Conservation (phyloP, 176 grass and related monocot genomes). For the Aegilops tauschii region DNA sequence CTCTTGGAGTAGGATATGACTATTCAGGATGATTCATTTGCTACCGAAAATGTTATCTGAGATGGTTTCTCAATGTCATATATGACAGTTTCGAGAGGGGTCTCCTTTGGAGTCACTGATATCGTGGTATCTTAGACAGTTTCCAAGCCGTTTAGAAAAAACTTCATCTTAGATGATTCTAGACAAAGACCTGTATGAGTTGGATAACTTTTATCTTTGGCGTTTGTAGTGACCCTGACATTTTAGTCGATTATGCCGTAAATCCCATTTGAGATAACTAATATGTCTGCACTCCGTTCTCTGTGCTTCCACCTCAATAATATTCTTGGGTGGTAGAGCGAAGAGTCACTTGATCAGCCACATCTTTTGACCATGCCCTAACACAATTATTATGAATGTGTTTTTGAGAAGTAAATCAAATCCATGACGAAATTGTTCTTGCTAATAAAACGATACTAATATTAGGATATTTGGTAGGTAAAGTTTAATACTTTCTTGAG, state of each 20-base stretch:
- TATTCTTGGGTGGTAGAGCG: neutral
- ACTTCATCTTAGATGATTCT: no score
- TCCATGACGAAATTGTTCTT: neutral
- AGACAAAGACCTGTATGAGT: neutral
- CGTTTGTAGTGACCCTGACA: neutral
- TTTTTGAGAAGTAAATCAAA: conserved; percentile 13
- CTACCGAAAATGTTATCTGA: neutral
- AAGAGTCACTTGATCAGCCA: neutral
- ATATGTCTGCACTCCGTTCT: neutral
- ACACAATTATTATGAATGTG: neutral
- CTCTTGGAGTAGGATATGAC: neutral
- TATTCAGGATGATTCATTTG: neutral
- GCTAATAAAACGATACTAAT: neutral
- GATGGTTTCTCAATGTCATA: neutral
- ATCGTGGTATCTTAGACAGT: neutral
- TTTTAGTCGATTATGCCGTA: neutral
- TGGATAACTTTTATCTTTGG: neutral
- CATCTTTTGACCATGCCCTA: neutral
- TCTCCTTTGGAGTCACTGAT: neutral
- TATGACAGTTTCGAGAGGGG: neutral
- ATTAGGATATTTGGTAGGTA: neutral
- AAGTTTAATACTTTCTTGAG: neutral
- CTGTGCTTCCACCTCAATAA: neutral
- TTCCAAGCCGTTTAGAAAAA: neutral
- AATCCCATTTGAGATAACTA: neutral